A percentile compares a stretch with the other conserved stretches of the same genome.
Evolutionary conservation across 352 stramenopile genomes (phyloP).

Genomic region (Globisporangium splendens): DNA sequence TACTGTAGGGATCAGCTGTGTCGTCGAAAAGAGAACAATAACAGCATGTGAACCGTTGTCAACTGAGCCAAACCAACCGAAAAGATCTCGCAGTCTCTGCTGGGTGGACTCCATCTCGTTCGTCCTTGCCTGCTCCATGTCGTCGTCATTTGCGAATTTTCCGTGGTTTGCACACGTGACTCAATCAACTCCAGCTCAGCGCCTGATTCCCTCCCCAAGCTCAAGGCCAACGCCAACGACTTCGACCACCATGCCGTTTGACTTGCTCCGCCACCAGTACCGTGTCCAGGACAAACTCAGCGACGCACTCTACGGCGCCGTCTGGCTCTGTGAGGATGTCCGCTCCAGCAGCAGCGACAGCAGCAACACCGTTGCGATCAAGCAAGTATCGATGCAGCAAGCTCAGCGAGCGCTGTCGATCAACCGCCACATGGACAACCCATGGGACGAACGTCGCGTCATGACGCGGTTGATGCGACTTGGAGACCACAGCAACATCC

Average conservation of each 20-base stretch:
- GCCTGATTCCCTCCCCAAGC: too few relatives aligned
- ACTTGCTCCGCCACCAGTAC: conserved; percentile 5
- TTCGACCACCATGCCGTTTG: not conserved
- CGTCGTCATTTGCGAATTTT: too few relatives aligned
- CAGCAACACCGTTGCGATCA: conserved; percentile 41
- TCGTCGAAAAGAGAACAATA: too few relatives aligned
- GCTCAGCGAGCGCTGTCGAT: conserved; percentile 22
- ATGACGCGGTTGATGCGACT: conserved; percentile 21
- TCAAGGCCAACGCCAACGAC: too few relatives aligned
- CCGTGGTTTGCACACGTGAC: too few relatives aligned
- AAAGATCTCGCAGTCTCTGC: too few relatives aligned
- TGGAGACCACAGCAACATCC: conserved; percentile 33
- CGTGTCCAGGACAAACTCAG: conserved; percentile 22
- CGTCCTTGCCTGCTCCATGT: too few relatives aligned
- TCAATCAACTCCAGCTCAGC: too few relatives aligned
- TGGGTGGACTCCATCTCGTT: too few relatives aligned
- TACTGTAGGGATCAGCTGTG: too few relatives aligned
- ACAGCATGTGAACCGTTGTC: too few relatives aligned
- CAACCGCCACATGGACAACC: conserved; percentile 41
- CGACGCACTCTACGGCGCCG: conserved; percentile 38
- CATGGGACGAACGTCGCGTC: conserved; percentile 30
- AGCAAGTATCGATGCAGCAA: conserved; percentile 33
- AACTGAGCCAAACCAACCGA: too few relatives aligned
- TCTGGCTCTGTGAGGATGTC: conserved; percentile 42
- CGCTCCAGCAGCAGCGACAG: conserved; percentile 13